Conservation (phyloP, 1,284 basidiomycete species). For the Cryptococcus sp. region DNA sequence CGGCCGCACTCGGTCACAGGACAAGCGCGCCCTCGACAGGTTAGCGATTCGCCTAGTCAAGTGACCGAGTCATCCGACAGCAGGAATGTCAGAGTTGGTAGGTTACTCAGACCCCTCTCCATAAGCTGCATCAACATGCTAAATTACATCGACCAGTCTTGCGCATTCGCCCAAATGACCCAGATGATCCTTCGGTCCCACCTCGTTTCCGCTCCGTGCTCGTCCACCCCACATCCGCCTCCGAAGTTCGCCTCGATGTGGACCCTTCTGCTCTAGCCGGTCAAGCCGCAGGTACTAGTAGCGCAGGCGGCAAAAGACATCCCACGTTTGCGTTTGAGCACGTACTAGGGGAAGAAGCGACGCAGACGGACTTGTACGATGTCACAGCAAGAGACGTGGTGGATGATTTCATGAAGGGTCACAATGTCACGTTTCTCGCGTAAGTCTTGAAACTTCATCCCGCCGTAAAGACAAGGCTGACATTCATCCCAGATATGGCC, state of each 20-base stretch:
- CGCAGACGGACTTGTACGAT: conserved; percentile 81
- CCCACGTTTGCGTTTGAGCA: conserved; percentile 92
- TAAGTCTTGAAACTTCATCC: conserved; percentile 50
- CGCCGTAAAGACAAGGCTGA: neutral
- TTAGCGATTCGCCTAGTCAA: conserved; percentile 12
- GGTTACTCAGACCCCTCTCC: conserved; percentile 12
- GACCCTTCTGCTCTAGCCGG: conserved; percentile 56
- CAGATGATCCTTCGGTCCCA: conserved; percentile 82
- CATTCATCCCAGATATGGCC: conserved; percentile 63
- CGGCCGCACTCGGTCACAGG: conserved; percentile 36
- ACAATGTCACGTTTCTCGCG: conserved; percentile 96
- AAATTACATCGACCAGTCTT: conserved; percentile 62
- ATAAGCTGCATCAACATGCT: neutral
- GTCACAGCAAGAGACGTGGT: conserved; percentile 81
- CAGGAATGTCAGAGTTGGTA: conserved; percentile 48
- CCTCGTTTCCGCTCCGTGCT: conserved; percentile 89
- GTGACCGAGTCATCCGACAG: conserved; percentile 22
- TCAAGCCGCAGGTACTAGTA: conserved; percentile 58
- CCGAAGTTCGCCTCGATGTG: conserved; percentile 75
- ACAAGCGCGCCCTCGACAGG: conserved; percentile 8
- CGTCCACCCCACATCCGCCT: conserved; percentile 66
- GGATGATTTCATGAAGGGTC: conserved; percentile 88
- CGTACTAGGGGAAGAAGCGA: conserved; percentile 78
- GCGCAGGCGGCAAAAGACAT: conserved; percentile 65
- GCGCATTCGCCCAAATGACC: conserved; percentile 86